Evolutionary conservation across 2,329 filamentous ascomycete species (phyloP).

Genomic region (Mollisiaceae sp.): DNA sequence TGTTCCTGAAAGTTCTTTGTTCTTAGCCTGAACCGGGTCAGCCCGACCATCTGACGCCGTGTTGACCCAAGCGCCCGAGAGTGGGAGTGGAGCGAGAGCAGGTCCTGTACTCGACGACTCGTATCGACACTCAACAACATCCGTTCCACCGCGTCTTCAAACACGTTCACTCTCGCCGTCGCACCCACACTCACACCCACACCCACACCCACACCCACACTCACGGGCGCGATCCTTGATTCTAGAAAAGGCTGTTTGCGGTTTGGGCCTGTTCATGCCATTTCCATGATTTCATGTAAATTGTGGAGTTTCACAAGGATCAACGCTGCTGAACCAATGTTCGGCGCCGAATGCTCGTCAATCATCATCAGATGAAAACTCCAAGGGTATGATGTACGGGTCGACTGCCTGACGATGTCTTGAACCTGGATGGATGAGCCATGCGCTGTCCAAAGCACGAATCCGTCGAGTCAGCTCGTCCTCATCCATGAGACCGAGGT

Average conservation of each 20-base stretch:
- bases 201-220: too few species aligned
- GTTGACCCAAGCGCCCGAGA: neutral
- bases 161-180: neutral
- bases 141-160: slow-evolving; percentile 3
- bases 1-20: slow-evolving; percentile 3
- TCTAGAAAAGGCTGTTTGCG: slow-evolving; percentile 4
- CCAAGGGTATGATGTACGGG: neutral
- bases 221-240: neutral
- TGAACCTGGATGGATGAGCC: neutral
- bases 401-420: neutral
- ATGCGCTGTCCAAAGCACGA: neutral
- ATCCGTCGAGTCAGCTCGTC: neutral
- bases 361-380: slow-evolving; percentile 1
- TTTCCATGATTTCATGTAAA: slow-evolving; percentile 5
- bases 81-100: neutral
- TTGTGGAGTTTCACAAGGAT: slow-evolving; percentile 10
- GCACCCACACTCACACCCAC: neutral
- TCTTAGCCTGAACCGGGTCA: neutral
- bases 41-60: neutral
- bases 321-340: slow-evolving; percentile 3
- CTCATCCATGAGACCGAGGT: too few species aligned
- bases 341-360: neutral
- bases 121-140: slow-evolving; percentile 4
- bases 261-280: slow-evolving; percentile 3
- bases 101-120: too few species aligned